Base-by-base conservation (phyloP, 495 filamentous ascomycete genomes). In the Aspergillus funiculosus region DNA sequence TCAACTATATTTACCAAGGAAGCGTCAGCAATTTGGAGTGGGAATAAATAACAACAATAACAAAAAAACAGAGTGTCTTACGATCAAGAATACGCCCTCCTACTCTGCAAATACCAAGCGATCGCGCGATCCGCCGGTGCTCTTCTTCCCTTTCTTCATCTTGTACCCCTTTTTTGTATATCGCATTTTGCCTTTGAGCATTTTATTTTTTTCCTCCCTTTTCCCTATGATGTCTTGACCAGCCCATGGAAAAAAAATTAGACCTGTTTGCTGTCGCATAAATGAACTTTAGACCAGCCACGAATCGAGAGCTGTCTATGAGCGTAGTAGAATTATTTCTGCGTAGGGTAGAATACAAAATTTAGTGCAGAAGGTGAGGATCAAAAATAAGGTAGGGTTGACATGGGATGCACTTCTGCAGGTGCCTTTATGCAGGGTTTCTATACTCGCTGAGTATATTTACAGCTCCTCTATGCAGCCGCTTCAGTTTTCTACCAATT, bases 101-200 rank as follows among this genome's bases (percentile, higher is more conserved):
- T 43, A 50, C 43, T 50, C 18, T 19, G n/a, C n/a, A n/a, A n/a
- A 29, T 28, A 35, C 46, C 46, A 43, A 22, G 31, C 22, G 27
- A 48, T 35, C 28, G 22, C 29, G n/a, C 28, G 28, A 28, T 36
- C 22, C 17, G 28, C 32, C 41, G 37, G 28, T 37, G 13, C 20
- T 17, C 26, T 36, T 41, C 26, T 41, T 21, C 20, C 3, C 2
- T 46, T 50, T 26, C 14, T 17, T 17, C 20, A 19, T 20, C 25
- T 43, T 30, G 10, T 31, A 32, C 22, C 19, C 11, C 17, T 38
- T 43, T 34, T 13, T 22, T 50, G 39, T 50, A 50, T 31, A 38
- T 43, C 34, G 19, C 31, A 26, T 37, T 41, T 20, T 22, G 15
- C 32, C 8, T 39, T 20, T 29, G 15, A 39, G 35, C 26, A 38